Conservation (phyloP, 148 eudicot genomes). For the Talinum fruticosum region DNA sequence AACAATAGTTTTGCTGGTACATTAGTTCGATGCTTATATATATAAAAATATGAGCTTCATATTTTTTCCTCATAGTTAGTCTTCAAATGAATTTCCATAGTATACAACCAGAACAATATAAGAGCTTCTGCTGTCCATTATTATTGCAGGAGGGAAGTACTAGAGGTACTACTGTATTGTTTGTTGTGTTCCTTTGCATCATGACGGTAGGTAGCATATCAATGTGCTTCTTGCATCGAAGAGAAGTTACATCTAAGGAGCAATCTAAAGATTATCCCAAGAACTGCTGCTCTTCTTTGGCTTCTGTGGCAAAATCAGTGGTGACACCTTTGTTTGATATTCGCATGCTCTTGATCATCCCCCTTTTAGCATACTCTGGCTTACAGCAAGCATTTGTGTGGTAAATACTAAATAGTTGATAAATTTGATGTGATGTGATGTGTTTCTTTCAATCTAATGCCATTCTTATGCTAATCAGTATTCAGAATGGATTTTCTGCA, state of each 20-base stretch:
- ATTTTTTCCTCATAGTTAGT: neutral
- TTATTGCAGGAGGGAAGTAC: slow-evolving; percentile 76
- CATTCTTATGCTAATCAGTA: slow-evolving; percentile 12
- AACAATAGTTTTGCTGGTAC: neutral
- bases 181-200: slow-evolving; percentile 67
- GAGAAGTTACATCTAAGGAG: slow-evolving; percentile 50
- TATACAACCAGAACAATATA: neutral
- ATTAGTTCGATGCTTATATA: neutral
- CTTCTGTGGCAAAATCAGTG: slow-evolving; percentile 50
- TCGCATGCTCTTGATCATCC: slow-evolving; percentile 76
- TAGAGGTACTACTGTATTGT: slow-evolving; percentile 69
- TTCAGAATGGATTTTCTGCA: neutral
- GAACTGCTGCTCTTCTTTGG: slow-evolving; percentile 43
- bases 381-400: slow-evolving; percentile 98
- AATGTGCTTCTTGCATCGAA: slow-evolving; percentile 78
- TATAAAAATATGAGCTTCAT: neutral
- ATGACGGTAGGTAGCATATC: slow-evolving; percentile 76
- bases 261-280: slow-evolving; percentile 38
- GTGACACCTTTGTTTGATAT: slow-evolving; percentile 55
- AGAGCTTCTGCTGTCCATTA: slow-evolving; percentile 7
- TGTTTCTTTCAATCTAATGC: neutral
- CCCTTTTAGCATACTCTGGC: slow-evolving; percentile 94
- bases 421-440: neutral
- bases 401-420: no score
- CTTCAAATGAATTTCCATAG: neutral